Evolutionary conservation across 164 flowering plant species (phyloP), one percentile per base, ranked within the genome.

Genomic region (Santalum album): DNA sequence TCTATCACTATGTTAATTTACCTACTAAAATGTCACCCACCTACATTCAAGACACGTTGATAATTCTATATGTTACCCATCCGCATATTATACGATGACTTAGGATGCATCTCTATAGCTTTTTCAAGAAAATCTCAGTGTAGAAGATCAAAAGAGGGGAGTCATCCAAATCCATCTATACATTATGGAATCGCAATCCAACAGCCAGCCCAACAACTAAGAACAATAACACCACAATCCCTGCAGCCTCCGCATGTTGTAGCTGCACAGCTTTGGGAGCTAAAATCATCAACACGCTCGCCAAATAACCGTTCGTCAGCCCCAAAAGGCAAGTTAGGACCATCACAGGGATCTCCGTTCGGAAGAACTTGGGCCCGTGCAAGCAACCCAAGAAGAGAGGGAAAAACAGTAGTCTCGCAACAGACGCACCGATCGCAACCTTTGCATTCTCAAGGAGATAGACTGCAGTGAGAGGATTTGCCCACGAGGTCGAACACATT

Each of bases 401-500:
- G 67, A 69, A 80, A 65, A 94, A 86, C 52, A 90, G 49, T 59
- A 94, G 51, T 61, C 99, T 80, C 3, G 61, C 83, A 24, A 73
- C 65, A 19, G 79, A 71, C 24, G 80, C 81, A 51, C 82, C 83
- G 49, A 90, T 72, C 0, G 95, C 92, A 43, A 78, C 59, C 54
- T 78, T 90, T 12, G 72, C 61, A 64, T 86, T 78, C 62, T 85
- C 75, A 2, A 86, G 59, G n/a, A 85, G 60, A 71, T 76, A 85
- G 10, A 82, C 40, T 2, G 95, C 78, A 32, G 97, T 82, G 70
- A 94, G 50, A 15, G 73, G n/a, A 69, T 69, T 90, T 94, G 43
- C 99, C 99, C 27, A 94, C 70, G 53, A 94, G 69, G 66, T 94
- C 99, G 69, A 90, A 94, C 43, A 94, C 76, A 47, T 94, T 90